Evolutionary conservation across 164 flowering plant species (phyloP).

Genomic region (Stephania japonica): DNA sequence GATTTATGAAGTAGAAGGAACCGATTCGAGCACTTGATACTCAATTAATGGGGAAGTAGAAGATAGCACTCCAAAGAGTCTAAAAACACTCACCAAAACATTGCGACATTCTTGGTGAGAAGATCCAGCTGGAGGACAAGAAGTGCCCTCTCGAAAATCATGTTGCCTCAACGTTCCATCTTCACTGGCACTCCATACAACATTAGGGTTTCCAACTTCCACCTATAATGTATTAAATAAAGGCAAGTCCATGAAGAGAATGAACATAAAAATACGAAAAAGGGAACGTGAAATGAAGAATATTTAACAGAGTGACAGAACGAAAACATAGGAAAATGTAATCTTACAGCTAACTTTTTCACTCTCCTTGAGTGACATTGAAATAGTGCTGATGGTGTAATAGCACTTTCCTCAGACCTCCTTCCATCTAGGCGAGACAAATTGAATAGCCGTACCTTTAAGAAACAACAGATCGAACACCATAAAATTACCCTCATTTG

Average conservation of each 20-base stretch:
- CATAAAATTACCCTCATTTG: conserved; percentile 1
- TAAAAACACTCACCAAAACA: conserved; percentile 48
- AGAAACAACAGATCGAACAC: conserved; percentile 4
- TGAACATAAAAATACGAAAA: background rate
- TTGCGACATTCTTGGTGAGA: conserved; percentile 83
- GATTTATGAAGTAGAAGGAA: background rate
- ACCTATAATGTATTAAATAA: conserved; percentile 41
- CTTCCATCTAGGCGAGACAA: conserved; percentile 55
- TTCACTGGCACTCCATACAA: conserved; percentile 99
- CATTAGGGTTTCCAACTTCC: conserved; percentile 92
- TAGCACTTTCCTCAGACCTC: conserved; percentile 37
- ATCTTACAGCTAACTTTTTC: conserved; percentile 84
- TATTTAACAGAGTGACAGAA: background rate
- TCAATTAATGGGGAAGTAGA: background rate
- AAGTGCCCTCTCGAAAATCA: conserved; percentile 82
- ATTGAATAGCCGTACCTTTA: conserved; percentile 74
- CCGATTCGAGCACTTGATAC: background rate
- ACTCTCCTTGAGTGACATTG: conserved; percentile 89
- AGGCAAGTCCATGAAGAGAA: background rate
- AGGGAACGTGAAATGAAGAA: background rate
- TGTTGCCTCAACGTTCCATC: conserved; percentile 98
- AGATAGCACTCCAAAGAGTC: too few species aligned
- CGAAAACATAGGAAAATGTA: conserved; percentile 1
- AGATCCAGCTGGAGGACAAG: conserved; percentile 91
- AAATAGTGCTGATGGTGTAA: conserved; percentile 55